Conservation (phyloP, 495 filamentous ascomycete species). For the Talaromyces borbonicus region DNA sequence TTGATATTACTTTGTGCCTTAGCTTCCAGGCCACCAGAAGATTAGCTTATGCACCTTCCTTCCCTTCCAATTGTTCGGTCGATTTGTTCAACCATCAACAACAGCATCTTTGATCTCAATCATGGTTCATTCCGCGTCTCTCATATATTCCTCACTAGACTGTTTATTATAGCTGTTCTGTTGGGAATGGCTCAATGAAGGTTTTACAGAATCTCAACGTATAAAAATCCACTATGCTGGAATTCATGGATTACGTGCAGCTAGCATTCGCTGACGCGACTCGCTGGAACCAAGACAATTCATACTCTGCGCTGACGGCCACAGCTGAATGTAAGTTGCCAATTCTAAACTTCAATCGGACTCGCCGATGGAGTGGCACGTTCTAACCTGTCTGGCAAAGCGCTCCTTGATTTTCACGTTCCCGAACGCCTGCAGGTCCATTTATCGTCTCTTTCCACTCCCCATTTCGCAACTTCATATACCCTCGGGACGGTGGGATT, state of each 20-base stretch:
- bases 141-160: too few species aligned
- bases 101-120: too few species aligned
- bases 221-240: conserved; percentile 73
- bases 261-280: conserved; percentile 81
- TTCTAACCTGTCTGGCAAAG: conserved; percentile 28
- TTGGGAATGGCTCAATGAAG: conserved; percentile 1
- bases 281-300: conserved; percentile 87
- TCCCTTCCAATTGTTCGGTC: too few species aligned
- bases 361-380: conserved; percentile 4
- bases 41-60: too few species aligned
- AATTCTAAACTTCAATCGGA: not conserved
- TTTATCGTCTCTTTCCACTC: conserved; percentile 80
- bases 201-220: not conserved
- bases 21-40: too few species aligned
- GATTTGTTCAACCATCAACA: too few species aligned
- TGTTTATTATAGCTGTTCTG: not conserved
- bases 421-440: conserved; percentile 67
- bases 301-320: conserved; percentile 76
- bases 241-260: conserved; percentile 98
- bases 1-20: too few species aligned
- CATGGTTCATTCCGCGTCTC: too few species aligned
- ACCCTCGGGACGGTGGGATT: conserved; percentile 72
- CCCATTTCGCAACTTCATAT: conserved; percentile 88
- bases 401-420: conserved; percentile 73
- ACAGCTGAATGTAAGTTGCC: conserved; percentile 62